Conservation (phyloP, 371 early-diverging fungal species). For the Cokeromyces recurvatus region DNA sequence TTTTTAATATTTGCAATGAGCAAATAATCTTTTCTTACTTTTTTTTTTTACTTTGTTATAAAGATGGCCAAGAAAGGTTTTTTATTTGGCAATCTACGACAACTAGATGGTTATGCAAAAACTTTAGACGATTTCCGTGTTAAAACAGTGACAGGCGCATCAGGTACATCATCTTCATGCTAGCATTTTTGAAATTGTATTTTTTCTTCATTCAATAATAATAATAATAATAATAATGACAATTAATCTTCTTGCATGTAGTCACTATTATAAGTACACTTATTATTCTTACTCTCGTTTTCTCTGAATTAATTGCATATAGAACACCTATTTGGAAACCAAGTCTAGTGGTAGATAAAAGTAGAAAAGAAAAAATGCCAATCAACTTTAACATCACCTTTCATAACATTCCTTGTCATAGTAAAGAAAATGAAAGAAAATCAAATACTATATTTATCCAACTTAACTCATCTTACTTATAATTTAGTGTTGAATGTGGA, state of each 20-base stretch:
- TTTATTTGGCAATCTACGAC: slow-evolving; percentile 45
- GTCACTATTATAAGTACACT: slow-evolving; percentile 79
- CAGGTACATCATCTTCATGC: slow-evolving; percentile 42
- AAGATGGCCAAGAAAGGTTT: slow-evolving; percentile 29
- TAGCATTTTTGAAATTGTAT: no score
- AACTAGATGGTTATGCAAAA: slow-evolving; percentile 94
- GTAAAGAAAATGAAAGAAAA: slow-evolving; percentile 42
- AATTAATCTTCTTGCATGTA: slow-evolving; percentile 13
- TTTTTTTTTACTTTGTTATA: neutral
- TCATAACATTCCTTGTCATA: slow-evolving; percentile 86
- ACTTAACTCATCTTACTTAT: neutral
- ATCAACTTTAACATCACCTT: slow-evolving; percentile 91
- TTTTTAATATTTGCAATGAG: no score
- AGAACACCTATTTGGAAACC: slow-evolving; percentile 62
- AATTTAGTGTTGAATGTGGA: slow-evolving; percentile 77
- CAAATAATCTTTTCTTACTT: no score
- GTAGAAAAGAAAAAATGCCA: slow-evolving; percentile 82
- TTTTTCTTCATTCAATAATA: neutral
- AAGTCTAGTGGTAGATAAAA: slow-evolving; percentile 79
- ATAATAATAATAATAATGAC: no score
- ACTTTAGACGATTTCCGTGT: slow-evolving; percentile 93
- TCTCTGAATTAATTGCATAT: slow-evolving; percentile 84
- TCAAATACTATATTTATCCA: no score
- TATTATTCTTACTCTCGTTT: slow-evolving; percentile 68
- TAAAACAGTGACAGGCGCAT: slow-evolving; percentile 83